Evolutionary conservation across 1,139 yeast species (phyloP).

Genomic region (Yamadazyma friedrichii): DNA sequence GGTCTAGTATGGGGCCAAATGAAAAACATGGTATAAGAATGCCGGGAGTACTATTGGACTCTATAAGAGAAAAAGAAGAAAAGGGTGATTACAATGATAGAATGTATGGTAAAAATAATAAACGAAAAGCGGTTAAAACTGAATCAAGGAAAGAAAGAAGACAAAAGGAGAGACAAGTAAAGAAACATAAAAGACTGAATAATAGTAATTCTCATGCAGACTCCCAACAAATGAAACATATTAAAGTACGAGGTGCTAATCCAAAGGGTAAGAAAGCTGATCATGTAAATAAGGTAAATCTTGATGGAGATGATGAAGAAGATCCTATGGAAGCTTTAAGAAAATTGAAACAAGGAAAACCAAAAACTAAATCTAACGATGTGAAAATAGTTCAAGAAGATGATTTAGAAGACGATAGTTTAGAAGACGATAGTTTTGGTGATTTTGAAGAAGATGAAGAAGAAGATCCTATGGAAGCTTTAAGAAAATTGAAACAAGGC

Average conservation of each 20-base stretch:
- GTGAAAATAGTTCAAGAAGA: conserved; percentile 29
- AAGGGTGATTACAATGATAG: conserved; percentile 42
- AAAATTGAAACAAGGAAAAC: conserved; percentile 12
- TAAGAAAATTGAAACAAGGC: conserved; percentile 21
- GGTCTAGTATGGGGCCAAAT: conserved; percentile 9
- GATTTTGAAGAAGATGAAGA: conserved; percentile 15
- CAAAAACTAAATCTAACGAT: conserved; percentile 10
- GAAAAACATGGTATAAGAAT: conserved; percentile 51
- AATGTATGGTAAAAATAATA: conserved; percentile 4
- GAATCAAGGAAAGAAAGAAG: conserved; percentile 55
- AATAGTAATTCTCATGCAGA: background rate
- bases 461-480: conserved; percentile 24
- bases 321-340: conserved; percentile 20
- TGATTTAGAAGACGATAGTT: conserved; percentile 23
- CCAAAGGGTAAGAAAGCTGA: background rate
- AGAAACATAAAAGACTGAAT: conserved; percentile 42
- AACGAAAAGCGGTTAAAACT: conserved; percentile 24
- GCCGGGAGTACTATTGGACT: conserved; percentile 68
- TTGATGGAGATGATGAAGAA: conserved; percentile 12
- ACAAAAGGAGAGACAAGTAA: conserved; percentile 51
- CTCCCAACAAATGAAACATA: background rate
- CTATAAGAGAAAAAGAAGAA: conserved; percentile 49
- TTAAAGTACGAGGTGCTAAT: background rate
- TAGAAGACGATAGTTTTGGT: conserved; percentile 10
- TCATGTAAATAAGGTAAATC: too few relatives aligned